phyloP scores from a whole-genome alignment of 106 monocot species.

The Vanilla planifolia region DNA sequence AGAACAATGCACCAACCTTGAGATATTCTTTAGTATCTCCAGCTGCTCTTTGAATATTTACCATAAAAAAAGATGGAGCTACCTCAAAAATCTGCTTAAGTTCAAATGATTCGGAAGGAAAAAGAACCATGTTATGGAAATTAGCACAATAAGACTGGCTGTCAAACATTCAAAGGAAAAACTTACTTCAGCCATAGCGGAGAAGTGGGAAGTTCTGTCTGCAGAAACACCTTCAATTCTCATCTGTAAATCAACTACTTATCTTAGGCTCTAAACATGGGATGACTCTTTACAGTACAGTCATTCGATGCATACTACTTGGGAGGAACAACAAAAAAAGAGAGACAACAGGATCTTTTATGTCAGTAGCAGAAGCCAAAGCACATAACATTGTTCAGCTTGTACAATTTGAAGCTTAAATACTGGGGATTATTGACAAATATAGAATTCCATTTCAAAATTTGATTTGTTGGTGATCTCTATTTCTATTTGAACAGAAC shows the following conservation, averaged over 20 bases:
- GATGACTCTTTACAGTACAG: too few species aligned
- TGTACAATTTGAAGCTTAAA: too few species aligned
- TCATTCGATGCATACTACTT: too few species aligned
- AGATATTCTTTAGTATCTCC: slow-evolving; percentile 70
- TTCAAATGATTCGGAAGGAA: slow-evolving; percentile 5
- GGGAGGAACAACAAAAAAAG: too few species aligned
- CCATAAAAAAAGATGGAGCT: slow-evolving; percentile 85
- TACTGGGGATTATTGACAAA: too few species aligned
- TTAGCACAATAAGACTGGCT: neutral
- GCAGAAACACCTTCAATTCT: slow-evolving; percentile 74
- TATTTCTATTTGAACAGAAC: too few species aligned
- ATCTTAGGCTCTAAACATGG: too few species aligned
- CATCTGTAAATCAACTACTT: slow-evolving; percentile 67
- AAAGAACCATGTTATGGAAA: neutral
- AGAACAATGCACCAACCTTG: slow-evolving; percentile 32
- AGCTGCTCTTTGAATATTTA: slow-evolving; percentile 63
- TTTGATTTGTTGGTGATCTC: too few species aligned
- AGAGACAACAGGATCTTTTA: too few species aligned
- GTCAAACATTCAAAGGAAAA: neutral
- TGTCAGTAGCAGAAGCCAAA: too few species aligned
- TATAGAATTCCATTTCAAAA: too few species aligned
- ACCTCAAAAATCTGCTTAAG: slow-evolving; percentile 82
- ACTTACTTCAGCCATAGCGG: slow-evolving; percentile 72
- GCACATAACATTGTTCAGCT: too few species aligned
- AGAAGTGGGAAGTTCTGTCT: slow-evolving; percentile 61